Percentiles rank a stretch among this genome's conserved stretches.
Evolutionary conservation across 129 eudicot genomes (phyloP).

Genomic region (Apium graveolens): DNA sequence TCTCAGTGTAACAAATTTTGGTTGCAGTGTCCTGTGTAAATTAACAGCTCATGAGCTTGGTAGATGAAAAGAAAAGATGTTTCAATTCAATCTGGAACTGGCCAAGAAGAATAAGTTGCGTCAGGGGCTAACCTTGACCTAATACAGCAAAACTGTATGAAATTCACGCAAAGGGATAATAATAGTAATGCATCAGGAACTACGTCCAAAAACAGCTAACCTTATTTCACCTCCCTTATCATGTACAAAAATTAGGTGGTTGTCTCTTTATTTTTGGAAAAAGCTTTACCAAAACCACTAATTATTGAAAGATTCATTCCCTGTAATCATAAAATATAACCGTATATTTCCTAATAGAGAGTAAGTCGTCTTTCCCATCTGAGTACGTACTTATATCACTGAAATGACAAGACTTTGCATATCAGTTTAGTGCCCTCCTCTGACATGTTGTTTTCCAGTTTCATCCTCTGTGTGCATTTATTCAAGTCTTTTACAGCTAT

Average conservation of each 20-base stretch:
- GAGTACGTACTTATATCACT: background rate
- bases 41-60: background rate
- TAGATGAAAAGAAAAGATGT: background rate
- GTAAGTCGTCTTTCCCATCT: background rate
- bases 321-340: background rate
- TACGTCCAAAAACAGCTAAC: background rate
- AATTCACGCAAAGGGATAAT: background rate
- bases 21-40: background rate
- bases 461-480: background rate
- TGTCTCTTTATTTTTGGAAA: slow-evolving; percentile 10
- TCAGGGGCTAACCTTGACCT: background rate
- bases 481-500: no score
- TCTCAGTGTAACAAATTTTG: background rate
- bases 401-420: background rate
- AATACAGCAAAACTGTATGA: background rate
- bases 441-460: background rate
- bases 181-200: background rate
- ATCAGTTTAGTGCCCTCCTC: background rate
- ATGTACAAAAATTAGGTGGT: slow-evolving; percentile 5
- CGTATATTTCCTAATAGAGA: background rate
- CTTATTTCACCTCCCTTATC: background rate
- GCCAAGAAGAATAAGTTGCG: background rate
- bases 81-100: background rate
- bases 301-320: slow-evolving; percentile 2
- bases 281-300: background rate